These are phyloP conservation scores for Hyphopichia burtonii DNA, from an alignment of 1,139 yeast genomes.

Conservation along the genomic window DNA sequence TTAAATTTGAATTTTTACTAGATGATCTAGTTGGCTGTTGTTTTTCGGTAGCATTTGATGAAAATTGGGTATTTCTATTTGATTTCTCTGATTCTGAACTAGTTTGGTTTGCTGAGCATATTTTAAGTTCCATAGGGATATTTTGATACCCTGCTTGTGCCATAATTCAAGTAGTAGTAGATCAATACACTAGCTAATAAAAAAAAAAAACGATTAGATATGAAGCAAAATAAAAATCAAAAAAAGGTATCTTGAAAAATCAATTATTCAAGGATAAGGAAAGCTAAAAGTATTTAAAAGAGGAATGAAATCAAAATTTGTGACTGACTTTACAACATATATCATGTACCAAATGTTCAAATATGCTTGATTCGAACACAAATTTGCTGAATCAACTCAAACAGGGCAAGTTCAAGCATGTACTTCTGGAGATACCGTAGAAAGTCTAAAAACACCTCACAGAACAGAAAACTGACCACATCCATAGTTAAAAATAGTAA, in stretches of 20 bases:
- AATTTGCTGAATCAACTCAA: background rate
- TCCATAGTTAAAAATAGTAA: background rate
- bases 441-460: too few species aligned
- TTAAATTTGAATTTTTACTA: background rate
- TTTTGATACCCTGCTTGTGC: background rate
- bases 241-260: background rate
- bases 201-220: too few species aligned
- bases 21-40: background rate
- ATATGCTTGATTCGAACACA: background rate
- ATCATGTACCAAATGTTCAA: background rate
- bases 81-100: too few species aligned
- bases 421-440: background rate
- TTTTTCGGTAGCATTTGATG: too few species aligned
- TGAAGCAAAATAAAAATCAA: background rate
- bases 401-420: background rate
- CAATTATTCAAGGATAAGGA: background rate
- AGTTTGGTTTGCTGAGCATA: too few species aligned
- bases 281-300: too few species aligned
- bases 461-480: too few species aligned
- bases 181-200: background rate
- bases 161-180: background rate
- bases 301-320: background rate
- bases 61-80: too few species aligned
- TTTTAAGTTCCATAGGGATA: background rate
- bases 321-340: background rate